These are phyloP conservation scores for Helotiales sp. DNA, from an alignment of 2,329 filamentous ascomycete genomes.

Conservation along the genomic window DNA sequence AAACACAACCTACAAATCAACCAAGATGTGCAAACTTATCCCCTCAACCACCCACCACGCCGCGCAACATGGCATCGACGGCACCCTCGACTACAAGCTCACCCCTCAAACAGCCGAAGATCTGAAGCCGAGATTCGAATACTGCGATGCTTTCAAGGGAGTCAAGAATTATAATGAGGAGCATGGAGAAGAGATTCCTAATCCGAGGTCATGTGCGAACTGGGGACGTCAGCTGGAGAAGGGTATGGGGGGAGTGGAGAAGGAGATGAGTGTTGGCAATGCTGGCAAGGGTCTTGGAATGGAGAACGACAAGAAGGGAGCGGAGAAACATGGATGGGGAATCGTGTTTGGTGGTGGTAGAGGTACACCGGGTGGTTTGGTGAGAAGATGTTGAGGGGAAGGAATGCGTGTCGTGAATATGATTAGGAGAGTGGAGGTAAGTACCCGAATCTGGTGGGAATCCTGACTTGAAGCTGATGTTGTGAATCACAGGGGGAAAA, in stretches of 20 bases:
- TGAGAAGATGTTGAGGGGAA: not conserved
- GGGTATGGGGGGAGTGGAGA: not conserved
- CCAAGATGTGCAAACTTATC: too few species aligned
- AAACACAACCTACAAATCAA: too few species aligned
- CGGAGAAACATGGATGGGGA: too few species aligned
- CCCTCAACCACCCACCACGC: not conserved
- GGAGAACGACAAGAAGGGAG: too few species aligned
- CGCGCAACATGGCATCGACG: not conserved
- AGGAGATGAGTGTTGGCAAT: not conserved
- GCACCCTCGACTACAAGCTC: not conserved
- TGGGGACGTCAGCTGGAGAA: not conserved
- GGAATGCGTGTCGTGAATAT: not conserved
- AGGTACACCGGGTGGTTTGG: not conserved
- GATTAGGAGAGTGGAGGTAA: not conserved
- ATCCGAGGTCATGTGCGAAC: not conserved
- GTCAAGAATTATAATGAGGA: not conserved
- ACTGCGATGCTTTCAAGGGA: not conserved
- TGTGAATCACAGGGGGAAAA: not conserved
- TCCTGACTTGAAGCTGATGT: not conserved
- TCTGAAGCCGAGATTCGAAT: not conserved
- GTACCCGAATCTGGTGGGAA: too few species aligned
- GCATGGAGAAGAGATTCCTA: not conserved
- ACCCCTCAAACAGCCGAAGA: not conserved
- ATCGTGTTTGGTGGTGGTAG: too few species aligned
- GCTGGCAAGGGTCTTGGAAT: not conserved